Conservation (phyloP, 768 basidiomycete genomes). For the Leccinum boreale region DNA sequence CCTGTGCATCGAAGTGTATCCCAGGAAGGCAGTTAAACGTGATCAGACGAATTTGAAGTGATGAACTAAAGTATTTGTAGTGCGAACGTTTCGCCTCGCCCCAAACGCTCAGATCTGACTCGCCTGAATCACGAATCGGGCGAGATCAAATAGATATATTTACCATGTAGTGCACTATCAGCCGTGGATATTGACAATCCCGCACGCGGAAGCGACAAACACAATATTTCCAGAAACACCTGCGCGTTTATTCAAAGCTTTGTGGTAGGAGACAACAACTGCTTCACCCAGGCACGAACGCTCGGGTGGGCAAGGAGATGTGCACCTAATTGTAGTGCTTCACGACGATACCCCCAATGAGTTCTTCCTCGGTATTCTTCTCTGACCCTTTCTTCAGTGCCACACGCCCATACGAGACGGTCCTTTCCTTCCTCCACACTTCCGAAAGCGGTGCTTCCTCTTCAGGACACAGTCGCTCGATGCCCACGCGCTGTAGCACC, state of each 20-base stretch:
- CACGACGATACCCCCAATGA: constrained; percentile 51
- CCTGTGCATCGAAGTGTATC: too few relatives aligned
- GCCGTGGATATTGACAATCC: not conserved
- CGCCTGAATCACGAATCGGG: too few relatives aligned
- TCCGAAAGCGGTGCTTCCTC: constrained; percentile 46
- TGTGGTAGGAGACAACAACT: too few relatives aligned
- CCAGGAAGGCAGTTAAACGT: too few relatives aligned
- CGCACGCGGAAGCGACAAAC: not conserved
- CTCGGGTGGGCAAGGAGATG: not conserved
- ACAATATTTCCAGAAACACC: not conserved
- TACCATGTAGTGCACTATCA: not conserved
- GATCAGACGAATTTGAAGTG: too few relatives aligned
- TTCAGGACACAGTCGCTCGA: constrained; percentile 35
- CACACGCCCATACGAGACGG: constrained; percentile 48
- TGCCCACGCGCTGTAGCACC: constrained; percentile 43
- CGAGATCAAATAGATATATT: not conserved
- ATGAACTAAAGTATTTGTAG: too few relatives aligned
- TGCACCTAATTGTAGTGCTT: constrained; percentile 50
- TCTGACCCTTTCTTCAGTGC: constrained; percentile 37
- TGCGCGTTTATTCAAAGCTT: not conserved
- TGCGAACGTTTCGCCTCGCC: too few relatives aligned
- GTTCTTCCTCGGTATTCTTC: constrained; percentile 50
- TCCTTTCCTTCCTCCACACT: constrained; percentile 49
- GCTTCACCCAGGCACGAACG: not conserved
- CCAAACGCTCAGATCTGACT: too few relatives aligned